Evolutionary conservation across 345 rosid genomes (phyloP).

Genomic region (Gossypium sturtianum): DNA sequence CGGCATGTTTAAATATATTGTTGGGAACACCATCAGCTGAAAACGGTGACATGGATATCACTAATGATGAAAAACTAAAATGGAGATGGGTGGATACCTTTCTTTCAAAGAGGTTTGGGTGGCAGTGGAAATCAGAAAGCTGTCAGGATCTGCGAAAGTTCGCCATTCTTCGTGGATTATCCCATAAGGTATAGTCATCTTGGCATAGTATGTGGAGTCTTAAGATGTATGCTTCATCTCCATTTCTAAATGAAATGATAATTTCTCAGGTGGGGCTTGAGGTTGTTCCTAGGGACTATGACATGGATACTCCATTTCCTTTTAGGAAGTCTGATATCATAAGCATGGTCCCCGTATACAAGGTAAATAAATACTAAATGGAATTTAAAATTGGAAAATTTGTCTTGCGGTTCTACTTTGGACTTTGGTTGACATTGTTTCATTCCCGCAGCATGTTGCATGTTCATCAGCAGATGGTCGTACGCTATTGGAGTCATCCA

Average conservation of each 20-base stretch:
- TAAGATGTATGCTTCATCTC: constrained; percentile 3
- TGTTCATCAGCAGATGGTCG: constrained; percentile 98
- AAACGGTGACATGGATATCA: constrained; percentile 35
- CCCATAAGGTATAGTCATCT: constrained; percentile 66
- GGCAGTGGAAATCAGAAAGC: constrained; percentile 64
- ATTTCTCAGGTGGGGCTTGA: constrained; percentile 80
- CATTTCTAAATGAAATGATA: constrained; percentile 21
- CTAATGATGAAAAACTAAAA: constrained; percentile 49
- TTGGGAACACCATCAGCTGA: constrained; percentile 53
- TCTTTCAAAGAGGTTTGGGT: constrained; percentile 71
- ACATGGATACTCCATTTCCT: constrained; percentile 70
- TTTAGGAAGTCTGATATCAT: constrained; percentile 74
- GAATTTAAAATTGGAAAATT: neutral
- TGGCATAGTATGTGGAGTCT: constrained; percentile 10
- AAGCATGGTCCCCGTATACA: constrained; percentile 88
- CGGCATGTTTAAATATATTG: constrained; percentile 73
- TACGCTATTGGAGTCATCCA: constrained; percentile 84
- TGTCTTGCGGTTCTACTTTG: constrained; percentile 4
- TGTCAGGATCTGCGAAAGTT: constrained; percentile 67
- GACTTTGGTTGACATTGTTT: constrained; percentile 18
- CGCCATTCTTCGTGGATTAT: constrained; percentile 80
- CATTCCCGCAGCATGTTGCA: constrained; percentile 65
- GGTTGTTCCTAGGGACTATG: constrained; percentile 89
- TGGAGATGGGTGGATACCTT: constrained; percentile 79
- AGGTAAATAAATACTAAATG: constrained; percentile 40